These are phyloP conservation scores for Xerocomus spinulosus DNA, from an alignment of 768 basidiomycete species.

Conservation along the genomic window DNA sequence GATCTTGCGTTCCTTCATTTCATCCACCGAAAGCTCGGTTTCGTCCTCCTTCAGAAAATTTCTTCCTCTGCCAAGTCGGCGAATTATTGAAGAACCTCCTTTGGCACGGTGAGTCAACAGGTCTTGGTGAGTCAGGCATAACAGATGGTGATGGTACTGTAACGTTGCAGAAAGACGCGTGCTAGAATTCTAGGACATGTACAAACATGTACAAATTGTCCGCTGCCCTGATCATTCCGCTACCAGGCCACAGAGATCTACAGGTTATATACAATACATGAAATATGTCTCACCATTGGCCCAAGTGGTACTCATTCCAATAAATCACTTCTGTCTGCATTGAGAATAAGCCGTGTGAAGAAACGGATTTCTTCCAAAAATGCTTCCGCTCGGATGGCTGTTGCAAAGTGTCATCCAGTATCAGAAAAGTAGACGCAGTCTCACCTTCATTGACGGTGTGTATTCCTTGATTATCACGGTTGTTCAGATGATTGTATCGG, in stretches of 20 bases:
- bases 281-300: too few relatives aligned
- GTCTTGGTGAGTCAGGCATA: too few relatives aligned
- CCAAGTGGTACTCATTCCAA: not conserved
- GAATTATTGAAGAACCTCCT: too few relatives aligned
- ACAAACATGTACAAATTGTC: too few relatives aligned
- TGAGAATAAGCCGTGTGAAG: not conserved
- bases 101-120: too few relatives aligned
- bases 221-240: too few relatives aligned
- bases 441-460: not conserved
- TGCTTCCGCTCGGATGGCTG: not conserved
- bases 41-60: conserved; percentile 99
- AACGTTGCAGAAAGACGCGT: too few relatives aligned
- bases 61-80: too few relatives aligned
- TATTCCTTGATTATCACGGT: not conserved
- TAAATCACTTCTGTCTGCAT: not conserved
- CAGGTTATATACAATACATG: too few relatives aligned
- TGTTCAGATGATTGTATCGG: not conserved
- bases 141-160: too few relatives aligned
- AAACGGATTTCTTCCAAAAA: not conserved
- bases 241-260: too few relatives aligned
- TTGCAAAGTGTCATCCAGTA: not conserved
- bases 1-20: conserved; percentile 99
- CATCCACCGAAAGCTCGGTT: conserved; percentile 85
- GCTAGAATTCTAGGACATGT: too few relatives aligned
- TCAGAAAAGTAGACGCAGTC: not conserved